Base-by-base conservation (phyloP, 1,139 yeast genomes). In the Yamadazyma aaseri region DNA sequence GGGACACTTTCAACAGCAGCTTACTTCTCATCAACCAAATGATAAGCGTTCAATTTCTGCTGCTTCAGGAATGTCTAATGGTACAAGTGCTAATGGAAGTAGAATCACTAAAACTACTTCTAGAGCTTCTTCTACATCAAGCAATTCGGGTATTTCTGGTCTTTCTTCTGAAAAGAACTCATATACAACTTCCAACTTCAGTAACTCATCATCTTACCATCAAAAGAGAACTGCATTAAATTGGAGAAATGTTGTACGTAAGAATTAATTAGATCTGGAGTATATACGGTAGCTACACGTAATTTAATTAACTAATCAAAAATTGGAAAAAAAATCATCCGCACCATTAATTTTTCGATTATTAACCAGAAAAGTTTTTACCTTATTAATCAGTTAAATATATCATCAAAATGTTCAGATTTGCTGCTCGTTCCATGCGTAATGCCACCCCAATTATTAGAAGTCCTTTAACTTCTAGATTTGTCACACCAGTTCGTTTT, bases 161-260 rank as follows among this genome's bases (percentile, higher is more conserved):
- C 42, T 58, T 32, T 45, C 49, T 1, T 44, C 47, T 2, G 50
- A 42, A 20, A 46, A 41, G 22, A 40, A 33, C 22, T 44, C 48
- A 3, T 35, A 42, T 17, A 32, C 42, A 8, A 40, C 39, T 17
- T 45, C 44, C 9, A 30, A 33, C 17, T 17, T 26, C 17, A 41
- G 42, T 34, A 32, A 31, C 18, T n/a, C 31, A 11, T 34, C 45
- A n/a, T 35, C 52, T 20, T 20, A 6, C 6, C 51, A 55, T 39
- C 49, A 60, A 14, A 70, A 66, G 57, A 56, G 74, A 42, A 70
- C 75, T 16, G 68, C 74, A 1, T 53, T 71, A 56, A 69, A 68
- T 53, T 73, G 79, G 79, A 66, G 75, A 50, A 48, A 34, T 29
- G 36, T 43, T 41, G 47, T 46, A 6, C 9, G 23, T 25, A 20